Evolutionary conservation across 495 filamentous ascomycete genomes (phyloP).

Genomic region (Tuber calosporum): DNA sequence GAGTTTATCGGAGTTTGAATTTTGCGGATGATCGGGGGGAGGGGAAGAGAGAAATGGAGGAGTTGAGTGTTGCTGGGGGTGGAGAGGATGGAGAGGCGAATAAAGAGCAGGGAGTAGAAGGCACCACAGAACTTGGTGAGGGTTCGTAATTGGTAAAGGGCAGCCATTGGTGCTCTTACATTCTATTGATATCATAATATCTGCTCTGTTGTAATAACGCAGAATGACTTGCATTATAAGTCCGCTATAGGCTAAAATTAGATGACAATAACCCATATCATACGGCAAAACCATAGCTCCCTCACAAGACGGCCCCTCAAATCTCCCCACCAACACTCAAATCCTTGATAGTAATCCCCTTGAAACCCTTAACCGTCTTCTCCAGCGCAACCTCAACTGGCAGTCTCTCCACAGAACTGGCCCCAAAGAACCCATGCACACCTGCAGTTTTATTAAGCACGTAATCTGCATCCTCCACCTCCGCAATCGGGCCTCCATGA

Average conservation of each 20-base stretch:
- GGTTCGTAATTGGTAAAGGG: neutral
- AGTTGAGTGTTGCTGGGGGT: neutral
- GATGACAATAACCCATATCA: neutral
- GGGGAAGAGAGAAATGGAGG: neutral
- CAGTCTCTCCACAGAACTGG: constrained; percentile 63
- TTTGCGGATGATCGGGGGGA: constrained; percentile 26
- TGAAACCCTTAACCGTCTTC: constrained; percentile 56
- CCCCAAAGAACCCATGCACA: constrained; percentile 64
- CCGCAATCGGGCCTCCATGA: constrained; percentile 62
- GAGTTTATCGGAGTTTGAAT: constrained; percentile 33
- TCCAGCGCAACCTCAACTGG: constrained; percentile 62
- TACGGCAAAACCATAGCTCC: neutral
- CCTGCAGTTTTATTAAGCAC: constrained; percentile 54
- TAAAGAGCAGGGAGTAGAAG: neutral
- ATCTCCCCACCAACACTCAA: neutral
- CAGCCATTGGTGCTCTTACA: neutral
- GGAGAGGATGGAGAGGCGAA: neutral
- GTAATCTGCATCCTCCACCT: constrained; percentile 56
- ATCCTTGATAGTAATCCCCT: constrained; percentile 44
- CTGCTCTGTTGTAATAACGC: neutral
- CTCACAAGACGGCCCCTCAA: neutral
- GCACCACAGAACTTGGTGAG: neutral
- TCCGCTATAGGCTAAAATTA: neutral
- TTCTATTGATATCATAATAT: too few relatives aligned
- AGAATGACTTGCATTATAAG: neutral